Evolutionary conservation across 345 rosid genomes (phyloP).

Genomic region (Eucalyptus paniculata): DNA sequence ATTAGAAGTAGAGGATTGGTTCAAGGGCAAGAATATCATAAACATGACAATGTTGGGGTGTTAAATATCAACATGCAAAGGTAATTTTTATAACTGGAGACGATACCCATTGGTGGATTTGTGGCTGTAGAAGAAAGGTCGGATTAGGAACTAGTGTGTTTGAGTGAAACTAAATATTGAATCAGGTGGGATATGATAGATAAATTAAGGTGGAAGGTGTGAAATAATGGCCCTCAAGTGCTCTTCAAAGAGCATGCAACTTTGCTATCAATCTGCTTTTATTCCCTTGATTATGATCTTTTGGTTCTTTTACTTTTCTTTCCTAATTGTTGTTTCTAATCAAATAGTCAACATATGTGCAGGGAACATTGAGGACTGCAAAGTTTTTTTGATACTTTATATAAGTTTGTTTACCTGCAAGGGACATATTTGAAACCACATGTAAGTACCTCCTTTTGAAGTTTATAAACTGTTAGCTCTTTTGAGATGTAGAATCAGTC

Average conservation of each 20-base stretch:
- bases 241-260: background rate
- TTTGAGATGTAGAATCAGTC: background rate
- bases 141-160: background rate
- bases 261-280: background rate
- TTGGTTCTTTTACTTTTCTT: background rate
- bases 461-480: background rate
- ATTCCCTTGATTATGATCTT: background rate
- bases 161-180: background rate
- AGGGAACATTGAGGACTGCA: background rate
- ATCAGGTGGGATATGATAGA: background rate
- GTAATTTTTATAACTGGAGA: background rate
- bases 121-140: background rate
- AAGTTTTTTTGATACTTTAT: background rate
- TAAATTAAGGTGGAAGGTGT: background rate
- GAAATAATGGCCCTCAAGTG: background rate
- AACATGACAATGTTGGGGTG: fast-evolving
- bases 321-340: background rate
- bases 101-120: fast-evolving
- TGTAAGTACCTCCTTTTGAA: slow-evolving; percentile 30
- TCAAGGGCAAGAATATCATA: background rate
- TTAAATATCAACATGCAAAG: background rate
- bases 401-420: slow-evolving; percentile 77
- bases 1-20: background rate
- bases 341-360: background rate
- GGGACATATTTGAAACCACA: slow-evolving; percentile 90